phyloP scores from a whole-genome alignment of 768 basidiomycete species.

The Russula brevipes region DNA sequence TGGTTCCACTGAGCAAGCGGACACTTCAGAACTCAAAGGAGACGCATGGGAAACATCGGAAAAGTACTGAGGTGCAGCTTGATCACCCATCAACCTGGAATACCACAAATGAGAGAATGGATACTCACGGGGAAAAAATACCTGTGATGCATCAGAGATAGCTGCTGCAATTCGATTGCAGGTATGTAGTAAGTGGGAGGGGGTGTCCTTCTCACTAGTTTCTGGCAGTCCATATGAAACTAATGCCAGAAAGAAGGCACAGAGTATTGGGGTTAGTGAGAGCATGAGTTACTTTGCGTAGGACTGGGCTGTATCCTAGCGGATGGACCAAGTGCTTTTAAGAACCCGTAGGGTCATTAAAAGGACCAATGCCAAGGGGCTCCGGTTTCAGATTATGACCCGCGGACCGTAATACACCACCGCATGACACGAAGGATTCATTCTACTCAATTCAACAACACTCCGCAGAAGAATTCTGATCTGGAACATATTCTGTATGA shows the following conservation, averaged over 20 bases:
- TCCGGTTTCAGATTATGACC: too few relatives aligned
- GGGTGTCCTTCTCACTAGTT: background rate
- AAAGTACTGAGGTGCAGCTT: conserved; percentile 12
- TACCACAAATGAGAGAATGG: background rate
- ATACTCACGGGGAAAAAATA: conserved; percentile 3
- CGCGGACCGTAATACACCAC: too few relatives aligned
- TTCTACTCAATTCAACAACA: too few relatives aligned
- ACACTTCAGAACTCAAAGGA: conserved; percentile 2
- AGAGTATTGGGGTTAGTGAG: background rate
- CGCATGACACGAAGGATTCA: too few relatives aligned
- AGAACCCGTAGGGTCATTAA: background rate
- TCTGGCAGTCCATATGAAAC: background rate
- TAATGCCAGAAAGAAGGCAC: background rate
- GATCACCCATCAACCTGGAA: background rate
- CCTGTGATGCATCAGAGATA: background rate
- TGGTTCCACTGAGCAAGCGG: conserved; percentile 23
- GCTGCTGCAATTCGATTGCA: background rate
- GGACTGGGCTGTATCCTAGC: background rate
- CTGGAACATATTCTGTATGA: too few relatives aligned
- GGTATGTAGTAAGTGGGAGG: background rate
- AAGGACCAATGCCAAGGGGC: too few relatives aligned
- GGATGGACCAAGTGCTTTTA: background rate
- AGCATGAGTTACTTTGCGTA: background rate
- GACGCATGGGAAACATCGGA: conserved; percentile 11
- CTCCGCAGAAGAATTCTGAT: too few relatives aligned